phyloP scores from a whole-genome alignment of 768 basidiomycete species.

The Lepiota venenata region DNA sequence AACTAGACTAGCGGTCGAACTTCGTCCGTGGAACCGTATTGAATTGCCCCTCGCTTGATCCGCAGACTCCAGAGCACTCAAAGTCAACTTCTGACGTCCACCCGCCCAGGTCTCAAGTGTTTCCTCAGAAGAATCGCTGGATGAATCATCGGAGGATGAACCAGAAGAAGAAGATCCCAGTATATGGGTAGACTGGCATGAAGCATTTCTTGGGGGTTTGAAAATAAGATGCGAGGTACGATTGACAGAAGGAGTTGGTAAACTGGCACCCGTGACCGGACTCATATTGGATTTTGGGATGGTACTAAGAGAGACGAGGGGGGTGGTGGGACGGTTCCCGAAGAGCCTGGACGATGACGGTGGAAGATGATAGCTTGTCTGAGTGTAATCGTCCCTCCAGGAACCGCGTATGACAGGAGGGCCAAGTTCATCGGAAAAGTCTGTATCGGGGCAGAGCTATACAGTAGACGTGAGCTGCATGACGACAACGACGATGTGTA shows the following conservation, averaged over 20 bases:
- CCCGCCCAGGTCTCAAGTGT: conserved; percentile 27
- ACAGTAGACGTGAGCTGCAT: conserved; percentile 4
- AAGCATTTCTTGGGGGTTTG: conserved; percentile 15
- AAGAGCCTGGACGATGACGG: conserved; percentile 11
- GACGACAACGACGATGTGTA: conserved; percentile 1
- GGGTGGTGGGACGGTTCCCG: conserved; percentile 7
- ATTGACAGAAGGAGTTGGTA: conserved; percentile 7
- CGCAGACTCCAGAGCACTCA: conserved; percentile 29
- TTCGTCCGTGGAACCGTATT: conserved; percentile 61
- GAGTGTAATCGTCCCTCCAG: conserved; percentile 41
- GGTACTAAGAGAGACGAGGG: conserved; percentile 14
- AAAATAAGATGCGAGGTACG: conserved; percentile 30
- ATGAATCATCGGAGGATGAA: conserved; percentile 16
- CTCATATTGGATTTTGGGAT: conserved; percentile 1
- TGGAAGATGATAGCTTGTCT: conserved; percentile 6
- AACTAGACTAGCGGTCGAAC: conserved; percentile 53
- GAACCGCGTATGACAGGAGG: conserved; percentile 60
- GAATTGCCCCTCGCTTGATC: conserved; percentile 32
- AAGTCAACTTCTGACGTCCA: conserved; percentile 34
- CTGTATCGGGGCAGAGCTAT: conserved; percentile 59
- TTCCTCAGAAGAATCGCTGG: conserved; percentile 28
- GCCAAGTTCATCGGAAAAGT: conserved; percentile 63
- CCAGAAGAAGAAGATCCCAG: conserved; percentile 13
- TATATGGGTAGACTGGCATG: conserved; percentile 4
- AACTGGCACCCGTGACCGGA: neutral